A percentile compares a stretch with the other conserved stretches of the same genome.
Evolutionary conservation across 2,329 filamentous ascomycete genomes (phyloP).

Genomic region (Alternaria brassicae): DNA sequence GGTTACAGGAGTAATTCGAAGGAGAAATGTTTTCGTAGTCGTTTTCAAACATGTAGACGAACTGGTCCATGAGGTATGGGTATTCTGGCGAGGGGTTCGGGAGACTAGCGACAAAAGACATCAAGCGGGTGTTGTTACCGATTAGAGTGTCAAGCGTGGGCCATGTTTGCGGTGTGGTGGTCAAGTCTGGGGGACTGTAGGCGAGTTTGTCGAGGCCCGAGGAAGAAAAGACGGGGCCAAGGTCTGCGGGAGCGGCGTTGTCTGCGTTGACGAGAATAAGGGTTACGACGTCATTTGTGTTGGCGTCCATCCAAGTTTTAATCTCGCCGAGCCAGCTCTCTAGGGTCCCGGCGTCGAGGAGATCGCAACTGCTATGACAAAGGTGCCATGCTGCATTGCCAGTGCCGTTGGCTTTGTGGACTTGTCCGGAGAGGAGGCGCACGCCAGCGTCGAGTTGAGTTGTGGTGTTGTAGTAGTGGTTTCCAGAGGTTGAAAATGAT

Average conservation of each 20-base stretch:
- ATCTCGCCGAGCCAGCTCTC: slow-evolving; percentile 69
- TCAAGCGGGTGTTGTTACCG: slow-evolving; percentile 66
- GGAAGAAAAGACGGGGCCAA: slow-evolving; percentile 56
- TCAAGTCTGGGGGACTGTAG: slow-evolving; percentile 51
- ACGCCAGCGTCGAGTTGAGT: slow-evolving; percentile 74
- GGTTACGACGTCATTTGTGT: slow-evolving; percentile 78
- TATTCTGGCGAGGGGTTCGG: slow-evolving; percentile 43
- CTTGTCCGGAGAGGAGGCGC: slow-evolving; percentile 73
- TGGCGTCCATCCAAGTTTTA: slow-evolving; percentile 71
- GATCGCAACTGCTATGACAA: slow-evolving; percentile 72
- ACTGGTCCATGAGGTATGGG: slow-evolving; percentile 70
- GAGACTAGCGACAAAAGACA: slow-evolving; percentile 71
- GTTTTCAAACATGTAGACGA: slow-evolving; percentile 75
- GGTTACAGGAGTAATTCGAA: slow-evolving; percentile 73
- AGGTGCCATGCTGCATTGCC: slow-evolving; percentile 62
- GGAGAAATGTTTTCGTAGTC: slow-evolving; percentile 68
- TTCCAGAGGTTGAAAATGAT: slow-evolving; percentile 68
- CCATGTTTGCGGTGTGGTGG: slow-evolving; percentile 66
- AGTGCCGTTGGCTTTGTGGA: slow-evolving; percentile 64
- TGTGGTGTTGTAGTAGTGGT: slow-evolving; percentile 78
- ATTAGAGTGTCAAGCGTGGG: slow-evolving; percentile 77
- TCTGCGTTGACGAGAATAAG: slow-evolving; percentile 76
- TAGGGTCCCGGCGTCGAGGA: slow-evolving; percentile 74
- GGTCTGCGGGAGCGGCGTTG: slow-evolving; percentile 61
- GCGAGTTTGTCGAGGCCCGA: slow-evolving; percentile 68